phyloP scores from a whole-genome alignment of 1,284 basidiomycete species.

The Cutaneotrichosporon cavernicola region DNA sequence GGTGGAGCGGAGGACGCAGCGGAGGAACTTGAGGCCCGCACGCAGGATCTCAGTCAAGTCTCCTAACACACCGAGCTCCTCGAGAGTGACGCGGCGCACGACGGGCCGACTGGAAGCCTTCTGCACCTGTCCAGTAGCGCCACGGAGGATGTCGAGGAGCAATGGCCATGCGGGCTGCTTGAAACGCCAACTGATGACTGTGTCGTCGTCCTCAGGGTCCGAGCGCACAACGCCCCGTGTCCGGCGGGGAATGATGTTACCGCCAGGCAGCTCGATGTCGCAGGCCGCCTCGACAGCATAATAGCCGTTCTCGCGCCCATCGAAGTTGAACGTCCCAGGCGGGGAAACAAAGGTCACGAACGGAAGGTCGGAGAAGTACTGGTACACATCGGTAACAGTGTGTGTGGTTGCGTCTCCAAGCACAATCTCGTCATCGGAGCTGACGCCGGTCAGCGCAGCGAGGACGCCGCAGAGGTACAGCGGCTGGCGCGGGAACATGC shows the following conservation, averaged over 20 bases:
- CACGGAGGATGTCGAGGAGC: conserved; percentile 40
- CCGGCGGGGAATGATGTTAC: conserved; percentile 31
- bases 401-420: conserved; percentile 25
- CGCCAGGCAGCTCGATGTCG: conserved; percentile 42
- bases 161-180: conserved; percentile 37
- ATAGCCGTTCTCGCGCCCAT: conserved; percentile 32
- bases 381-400: conserved; percentile 32
- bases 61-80: conserved; percentile 36
- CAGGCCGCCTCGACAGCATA: conserved; percentile 31
- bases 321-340: conserved; percentile 24
- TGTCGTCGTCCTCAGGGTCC: conserved; percentile 14
- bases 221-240: conserved; percentile 33
- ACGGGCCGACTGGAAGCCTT: not conserved
- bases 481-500: conserved; percentile 38
- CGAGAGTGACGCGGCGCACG: conserved; percentile 29
- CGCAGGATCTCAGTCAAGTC: conserved; percentile 29
- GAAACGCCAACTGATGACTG: conserved; percentile 33
- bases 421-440: conserved; percentile 22
- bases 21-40: conserved; percentile 35
- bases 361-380: conserved; percentile 40
- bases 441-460: conserved; percentile 35
- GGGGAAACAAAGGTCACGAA: conserved; percentile 28
- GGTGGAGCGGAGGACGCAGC: conserved; percentile 31
- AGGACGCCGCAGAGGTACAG: conserved; percentile 33
- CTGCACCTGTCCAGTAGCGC: conserved; percentile 30